Base-by-base conservation (phyloP, 1,284 basidiomycete species). In the Cryptococcus amylolentus region DNA sequence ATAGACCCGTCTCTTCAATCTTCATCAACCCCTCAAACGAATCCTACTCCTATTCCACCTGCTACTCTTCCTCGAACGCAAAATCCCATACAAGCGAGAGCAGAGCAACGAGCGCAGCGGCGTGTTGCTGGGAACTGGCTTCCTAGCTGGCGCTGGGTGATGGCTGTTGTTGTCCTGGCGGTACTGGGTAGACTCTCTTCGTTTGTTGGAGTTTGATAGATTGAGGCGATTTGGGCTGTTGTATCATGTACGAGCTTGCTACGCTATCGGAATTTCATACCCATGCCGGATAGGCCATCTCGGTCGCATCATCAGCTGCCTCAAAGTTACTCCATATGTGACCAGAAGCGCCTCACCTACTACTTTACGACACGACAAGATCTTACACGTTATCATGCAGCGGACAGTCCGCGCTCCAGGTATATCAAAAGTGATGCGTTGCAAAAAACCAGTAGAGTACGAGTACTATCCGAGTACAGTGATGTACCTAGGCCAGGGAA, bases 111-210 rank as follows among this genome's bases (percentile, higher is more conserved):
- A 37, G 39, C 41, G 42, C 54, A 53, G 38, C 35, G 16, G 40
- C 48, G 43, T 35, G 44, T 43, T 50, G 44, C 54, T 14, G 42
- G 43, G 41, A 54, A 46, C 5, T 72, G 71, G 73, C 56, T 68
- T 46, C 67, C 67, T 10, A 68, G 66, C 20, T 75, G 72, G 72
- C 60, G 71, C 43, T 72, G 70, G 68, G 60, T 76, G 1, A 54
- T 67, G 4, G 72, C 69, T 16, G 70, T 72, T n/a, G 65, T 72
- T 20, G 60, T 71, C 0, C 57, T 74, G 13, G 70, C 71, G 37
- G 65, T 75, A 8, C 55, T 76, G 37, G 74, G 74, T 12, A 64
- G 71, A 49, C 56, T 73, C 39, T 68, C 68, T 8, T 62, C 59
- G 26, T 63, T 65, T 47, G 56, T 57, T 6, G 66, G 66, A 28